Percentiles rank a stretch among this genome's conserved stretches.
phyloP scores from a whole-genome alignment of 2,329 filamentous ascomycete species.

The Exophiala alcalophila region DNA sequence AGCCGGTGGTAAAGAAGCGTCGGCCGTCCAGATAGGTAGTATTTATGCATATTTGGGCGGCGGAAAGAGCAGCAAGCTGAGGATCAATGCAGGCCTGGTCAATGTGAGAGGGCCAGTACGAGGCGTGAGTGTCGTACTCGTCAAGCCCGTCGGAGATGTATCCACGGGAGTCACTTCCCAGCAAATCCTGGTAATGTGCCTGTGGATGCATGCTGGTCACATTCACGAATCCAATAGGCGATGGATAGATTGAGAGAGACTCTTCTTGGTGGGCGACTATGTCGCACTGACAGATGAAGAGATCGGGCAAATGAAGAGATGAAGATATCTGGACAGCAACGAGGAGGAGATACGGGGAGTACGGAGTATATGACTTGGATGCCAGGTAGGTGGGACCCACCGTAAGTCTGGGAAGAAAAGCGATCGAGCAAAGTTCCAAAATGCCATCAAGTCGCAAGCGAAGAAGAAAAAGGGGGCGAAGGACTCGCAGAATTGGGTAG shows the following conservation, averaged over 20 bases:
- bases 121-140: not conserved
- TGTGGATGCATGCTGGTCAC: constrained; percentile 10
- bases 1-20: constrained; percentile 8
- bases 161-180: constrained; percentile 12
- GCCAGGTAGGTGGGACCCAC: constrained; percentile 8
- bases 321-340: not conserved
- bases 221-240: not conserved
- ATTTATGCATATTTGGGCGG: constrained; percentile 7
- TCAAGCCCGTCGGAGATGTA: constrained; percentile 4
- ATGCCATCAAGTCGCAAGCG: constrained; percentile 7
- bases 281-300: not conserved
- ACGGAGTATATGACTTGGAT: constrained; percentile 7
- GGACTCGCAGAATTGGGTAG: constrained; percentile 2
- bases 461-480: constrained; percentile 12
- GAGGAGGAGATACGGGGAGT: not conserved
- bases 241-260: not conserved
- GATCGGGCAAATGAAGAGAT: not conserved
- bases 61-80: constrained; percentile 6
- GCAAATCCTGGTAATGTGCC: constrained; percentile 13
- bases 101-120: constrained; percentile 6
- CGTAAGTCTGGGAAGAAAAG: not conserved
- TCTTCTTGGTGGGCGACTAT: not conserved
- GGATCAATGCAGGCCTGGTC: constrained; percentile 17
- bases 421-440: constrained; percentile 10
- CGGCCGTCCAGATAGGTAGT: not conserved